Evolutionary conservation across 805 yeast species (phyloP), one percentile per base, ranked within the genome.

Genomic region (Wickerhamiella cacticola): DNA sequence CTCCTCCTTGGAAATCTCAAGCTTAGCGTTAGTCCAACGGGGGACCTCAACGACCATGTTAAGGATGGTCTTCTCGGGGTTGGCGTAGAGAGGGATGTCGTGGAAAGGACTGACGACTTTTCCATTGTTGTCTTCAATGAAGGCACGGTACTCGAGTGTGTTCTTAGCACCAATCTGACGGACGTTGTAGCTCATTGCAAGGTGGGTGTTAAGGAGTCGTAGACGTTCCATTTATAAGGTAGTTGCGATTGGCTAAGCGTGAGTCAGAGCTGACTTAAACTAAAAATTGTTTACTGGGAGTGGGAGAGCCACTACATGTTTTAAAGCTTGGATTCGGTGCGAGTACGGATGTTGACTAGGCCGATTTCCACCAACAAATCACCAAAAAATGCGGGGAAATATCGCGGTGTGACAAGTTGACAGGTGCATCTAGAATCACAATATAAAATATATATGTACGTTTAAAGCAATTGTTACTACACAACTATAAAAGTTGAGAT

Each of bases 41-140:
- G 98, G 98, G 56, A 92, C 87, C 71, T 92, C 98, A 54, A 92
- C 96, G 59, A 92, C 74, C 83, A 85, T 81, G 75, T 82, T 83
- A 57, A 82, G 73, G 59, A 88, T 76, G 61, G 88, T 80, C 72
- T 84, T 82, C 63, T 84, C 88, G 66, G 86, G 84, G 69, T 89
- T 92, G 60, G 97, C 96, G 62, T 80, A 88, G 66, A 92, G 75
- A 54, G 94, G 92, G 55, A 83, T 78, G 63, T 82, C 94, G 64
- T 92, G 98, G 85, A 89, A 87, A 48, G 97, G 84, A 54, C 96
- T 88, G 54, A 92, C 78, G 58, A 88, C 86, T 72, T 86, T 82
- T 51, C 97, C 97, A 28, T 28, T 13, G 41, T 19, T 25, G 68
- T 87, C 71, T 73, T 88, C 96, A 57, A 89, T 72, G 79, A 63